Base-by-base conservation (phyloP, 2,329 filamentous ascomycete species). In the Magnaporthales sp. region DNA sequence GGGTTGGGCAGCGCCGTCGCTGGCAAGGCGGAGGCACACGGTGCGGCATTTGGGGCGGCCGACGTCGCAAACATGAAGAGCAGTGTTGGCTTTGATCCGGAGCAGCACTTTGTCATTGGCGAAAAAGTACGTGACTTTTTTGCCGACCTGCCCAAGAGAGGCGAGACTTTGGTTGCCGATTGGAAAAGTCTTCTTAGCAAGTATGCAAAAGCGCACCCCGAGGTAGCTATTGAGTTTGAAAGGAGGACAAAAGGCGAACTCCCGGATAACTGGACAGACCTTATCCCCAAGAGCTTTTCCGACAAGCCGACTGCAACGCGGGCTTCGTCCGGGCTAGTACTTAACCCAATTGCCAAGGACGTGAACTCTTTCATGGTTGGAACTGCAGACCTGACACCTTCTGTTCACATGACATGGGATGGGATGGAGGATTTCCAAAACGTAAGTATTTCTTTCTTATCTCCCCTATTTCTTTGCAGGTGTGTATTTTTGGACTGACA, bases 31-130 rank as follows among this genome's bases (percentile, higher is more conserved):
- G 79, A 78, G 8, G 82, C 85, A 0, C 86, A 88, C 68, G 84
- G 85, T n/a, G 84, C 81, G 2, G 83, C 85, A 1, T 82, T 87
- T 32, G 85, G 84, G 27, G 73, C 76, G 2, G 78, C 82, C 2
- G 82, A 84, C 61, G 80, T 89, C 0, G 79, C 77, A 0, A 76
- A 80, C n/a, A 81, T 86, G 74, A 88, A 88, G 77, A 77, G 73
- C 58, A 73, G 73, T 3, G 79, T 80, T 60, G 81, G 81, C 4
- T 80, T 86, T 70, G 76, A 86, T 68, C 78, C 83, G 0, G 79
- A 83, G 0, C 74, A 80, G 68, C 74, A 77, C 66, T 84, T 83
- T 67, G 74, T 78, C 27, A 73, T 86, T 46, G 73, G 75, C 1
- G 74, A 85, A 0, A 73, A 78, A 1, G 80, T 84, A 0, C 78